These are phyloP conservation scores for Candida sakaeoensis DNA, from an alignment of 805 yeast species.

Conservation along the genomic window DNA sequence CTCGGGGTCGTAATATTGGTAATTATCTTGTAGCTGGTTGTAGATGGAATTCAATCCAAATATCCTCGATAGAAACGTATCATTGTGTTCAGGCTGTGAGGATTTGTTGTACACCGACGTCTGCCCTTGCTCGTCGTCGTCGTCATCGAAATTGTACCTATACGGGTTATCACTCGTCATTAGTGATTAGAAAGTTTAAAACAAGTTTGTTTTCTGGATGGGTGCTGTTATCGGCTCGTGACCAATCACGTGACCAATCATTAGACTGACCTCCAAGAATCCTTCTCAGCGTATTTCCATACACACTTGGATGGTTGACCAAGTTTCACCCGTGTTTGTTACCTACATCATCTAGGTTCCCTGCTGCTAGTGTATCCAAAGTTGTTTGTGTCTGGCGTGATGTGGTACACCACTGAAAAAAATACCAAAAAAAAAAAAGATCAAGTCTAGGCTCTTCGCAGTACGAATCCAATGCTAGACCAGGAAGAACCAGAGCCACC, in stretches of 20 bases:
- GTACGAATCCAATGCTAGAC: conserved; percentile 1
- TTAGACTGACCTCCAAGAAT: background rate
- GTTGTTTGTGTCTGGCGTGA: too few species aligned
- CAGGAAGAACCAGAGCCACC: conserved; percentile 9
- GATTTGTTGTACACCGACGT: background rate
- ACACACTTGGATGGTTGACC: background rate
- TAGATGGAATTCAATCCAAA: conserved; percentile 51
- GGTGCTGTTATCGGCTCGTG: conserved; percentile 5
- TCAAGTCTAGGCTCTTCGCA: conserved; percentile 1
- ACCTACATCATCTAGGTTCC: too few species aligned
- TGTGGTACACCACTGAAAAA: too few species aligned
- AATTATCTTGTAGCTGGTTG: conserved; percentile 37
- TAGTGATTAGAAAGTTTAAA: background rate
- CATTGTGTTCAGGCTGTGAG: conserved; percentile 14
- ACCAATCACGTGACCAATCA: background rate
- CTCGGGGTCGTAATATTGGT: conserved; percentile 37
- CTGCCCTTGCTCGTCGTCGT: background rate
- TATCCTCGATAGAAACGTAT: conserved; percentile 61
- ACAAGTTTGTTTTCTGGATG: too few species aligned
- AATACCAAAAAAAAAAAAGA: background rate
- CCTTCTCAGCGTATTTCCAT: too few species aligned
- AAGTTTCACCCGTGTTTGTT: too few species aligned
- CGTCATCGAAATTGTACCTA: conserved; percentile 3
- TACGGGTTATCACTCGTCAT: conserved; percentile 6
- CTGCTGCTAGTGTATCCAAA: too few species aligned